Conservation (phyloP, 2,329 filamentous ascomycete species). For the Colletotrichum noveboracense region DNA sequence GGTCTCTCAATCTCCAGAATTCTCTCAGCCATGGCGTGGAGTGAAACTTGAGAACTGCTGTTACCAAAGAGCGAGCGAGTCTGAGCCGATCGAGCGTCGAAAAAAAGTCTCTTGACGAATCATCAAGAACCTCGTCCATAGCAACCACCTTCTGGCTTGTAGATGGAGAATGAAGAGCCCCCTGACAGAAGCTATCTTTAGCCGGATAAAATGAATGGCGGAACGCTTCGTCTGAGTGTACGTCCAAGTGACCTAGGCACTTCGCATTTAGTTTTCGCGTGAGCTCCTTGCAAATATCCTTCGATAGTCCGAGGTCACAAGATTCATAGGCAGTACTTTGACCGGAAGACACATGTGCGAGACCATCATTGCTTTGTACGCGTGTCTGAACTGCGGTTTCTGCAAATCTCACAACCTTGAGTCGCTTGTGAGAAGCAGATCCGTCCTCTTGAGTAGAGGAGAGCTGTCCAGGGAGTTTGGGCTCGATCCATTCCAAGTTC, state of each 20-base stretch:
- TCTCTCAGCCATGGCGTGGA: slow-evolving; percentile 3
- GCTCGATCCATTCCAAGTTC: neutral
- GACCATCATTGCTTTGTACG: too few species aligned
- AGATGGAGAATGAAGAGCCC: too few species aligned
- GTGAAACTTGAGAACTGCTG: slow-evolving; percentile 4
- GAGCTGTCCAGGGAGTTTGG: neutral
- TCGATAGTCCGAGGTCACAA: neutral
- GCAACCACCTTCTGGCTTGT: neutral
- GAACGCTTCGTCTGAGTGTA: neutral
- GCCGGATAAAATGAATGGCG: slow-evolving; percentile 2
- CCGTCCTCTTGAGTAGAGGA: neutral
- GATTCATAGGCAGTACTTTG: too few species aligned
- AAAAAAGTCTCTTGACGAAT: neutral
- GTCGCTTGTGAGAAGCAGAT: neutral
- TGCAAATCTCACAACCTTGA: neutral
- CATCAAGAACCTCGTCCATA: neutral
- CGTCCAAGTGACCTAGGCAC: slow-evolving; percentile 3
- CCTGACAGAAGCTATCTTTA: rapidly evolving
- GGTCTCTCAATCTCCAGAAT: neutral
- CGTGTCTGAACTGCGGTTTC: neutral
- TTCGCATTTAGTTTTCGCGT: neutral
- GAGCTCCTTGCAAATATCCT: slow-evolving; percentile 4
- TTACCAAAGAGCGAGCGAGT: neutral
- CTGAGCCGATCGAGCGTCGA: neutral
- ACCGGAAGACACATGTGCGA: too few species aligned